Conservation (phyloP, 345 rosid genomes). For the Excoecaria agallocha region DNA sequence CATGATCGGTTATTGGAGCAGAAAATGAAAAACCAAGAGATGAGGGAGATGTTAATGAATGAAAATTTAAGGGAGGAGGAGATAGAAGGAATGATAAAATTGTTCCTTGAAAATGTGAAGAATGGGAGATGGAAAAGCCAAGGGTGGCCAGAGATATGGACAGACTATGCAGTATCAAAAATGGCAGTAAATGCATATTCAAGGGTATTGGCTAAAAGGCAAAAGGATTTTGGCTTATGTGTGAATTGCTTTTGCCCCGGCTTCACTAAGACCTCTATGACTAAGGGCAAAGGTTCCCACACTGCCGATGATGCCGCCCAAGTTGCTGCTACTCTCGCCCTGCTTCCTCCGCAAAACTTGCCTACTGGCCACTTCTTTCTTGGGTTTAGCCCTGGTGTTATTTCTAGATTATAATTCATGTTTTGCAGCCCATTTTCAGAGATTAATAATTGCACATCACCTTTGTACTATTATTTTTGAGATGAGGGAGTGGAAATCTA, state of each 20-base stretch:
- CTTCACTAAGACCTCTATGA: conserved; percentile 78
- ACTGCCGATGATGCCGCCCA: conserved; percentile 58
- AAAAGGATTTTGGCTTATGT: conserved; percentile 33
- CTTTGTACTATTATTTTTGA: too few species aligned
- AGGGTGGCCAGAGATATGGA: conserved; percentile 85
- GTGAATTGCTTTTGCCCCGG: conserved; percentile 86
- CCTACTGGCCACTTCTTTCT: conserved; percentile 54
- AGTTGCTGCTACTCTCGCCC: conserved; percentile 36
- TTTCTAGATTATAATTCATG: conserved; percentile 33
- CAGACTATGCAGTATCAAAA: conserved; percentile 84
- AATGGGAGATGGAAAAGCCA: conserved; percentile 57
- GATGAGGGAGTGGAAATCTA: too few species aligned
- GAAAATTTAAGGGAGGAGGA: conserved; percentile 45
- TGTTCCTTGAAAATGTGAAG: conserved; percentile 52
- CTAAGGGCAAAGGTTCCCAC: conserved; percentile 66
- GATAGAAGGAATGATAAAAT: conserved; percentile 40
- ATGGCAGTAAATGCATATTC: conserved; percentile 78
- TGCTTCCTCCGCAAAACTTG: conserved; percentile 51
- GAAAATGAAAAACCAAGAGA: conserved; percentile 59
- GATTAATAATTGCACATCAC: too few species aligned
- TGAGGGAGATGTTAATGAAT: conserved; percentile 40
- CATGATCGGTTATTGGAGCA: conserved; percentile 24
- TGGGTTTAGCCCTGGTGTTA: conserved; percentile 29
- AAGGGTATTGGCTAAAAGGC: conserved; percentile 51
- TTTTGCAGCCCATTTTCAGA: not conserved